A percentile compares a stretch with the other conserved stretches of the same genome.
Conservation (phyloP, 2,329 filamentous ascomycete species). For the Onygenales sp. region DNA sequence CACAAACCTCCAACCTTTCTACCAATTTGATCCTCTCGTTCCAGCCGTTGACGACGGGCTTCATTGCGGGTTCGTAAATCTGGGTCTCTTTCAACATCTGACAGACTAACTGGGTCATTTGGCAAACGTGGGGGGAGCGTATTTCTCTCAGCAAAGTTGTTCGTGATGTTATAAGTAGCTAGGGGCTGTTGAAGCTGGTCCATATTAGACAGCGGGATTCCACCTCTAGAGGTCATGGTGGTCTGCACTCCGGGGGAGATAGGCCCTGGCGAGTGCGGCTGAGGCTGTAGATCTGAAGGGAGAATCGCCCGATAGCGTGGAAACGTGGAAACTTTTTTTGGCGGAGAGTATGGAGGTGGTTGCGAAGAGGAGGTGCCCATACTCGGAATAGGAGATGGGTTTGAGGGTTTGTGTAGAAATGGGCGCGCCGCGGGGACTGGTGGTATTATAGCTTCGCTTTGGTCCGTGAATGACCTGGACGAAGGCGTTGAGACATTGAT, state of each 20-base stretch:
- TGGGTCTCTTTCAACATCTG: conserved; percentile 15
- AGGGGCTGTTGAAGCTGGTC: conserved; percentile 39
- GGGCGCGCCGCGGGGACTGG: not conserved
- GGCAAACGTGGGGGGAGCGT: conserved; percentile 19
- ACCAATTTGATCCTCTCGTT: conserved; percentile 57
- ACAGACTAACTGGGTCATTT: conserved; percentile 15
- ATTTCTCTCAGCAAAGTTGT: conserved; percentile 18
- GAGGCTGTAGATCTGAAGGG: conserved; percentile 46
- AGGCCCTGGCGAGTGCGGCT: conserved; percentile 51
- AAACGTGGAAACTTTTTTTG: conserved; percentile 3
- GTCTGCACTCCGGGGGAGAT: conserved; percentile 53
- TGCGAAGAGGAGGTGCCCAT: conserved; percentile 26
- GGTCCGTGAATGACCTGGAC: not conserved
- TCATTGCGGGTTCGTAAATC: conserved; percentile 30
- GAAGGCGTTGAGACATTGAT: not conserved
- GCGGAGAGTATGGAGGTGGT: conserved; percentile 47
- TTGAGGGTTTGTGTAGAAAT: not conserved
- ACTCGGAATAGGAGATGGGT: conserved; percentile 7
- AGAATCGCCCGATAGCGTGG: conserved; percentile 48
- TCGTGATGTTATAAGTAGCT: conserved; percentile 2
- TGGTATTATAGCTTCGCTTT: not conserved
- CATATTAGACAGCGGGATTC: conserved; percentile 52
- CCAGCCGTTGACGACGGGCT: conserved; percentile 47
- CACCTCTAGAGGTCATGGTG: conserved; percentile 54
- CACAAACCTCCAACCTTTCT: conserved; percentile 52